phyloP scores from a whole-genome alignment of 2,329 filamentous ascomycete species.

The Penicillium sp. region DNA sequence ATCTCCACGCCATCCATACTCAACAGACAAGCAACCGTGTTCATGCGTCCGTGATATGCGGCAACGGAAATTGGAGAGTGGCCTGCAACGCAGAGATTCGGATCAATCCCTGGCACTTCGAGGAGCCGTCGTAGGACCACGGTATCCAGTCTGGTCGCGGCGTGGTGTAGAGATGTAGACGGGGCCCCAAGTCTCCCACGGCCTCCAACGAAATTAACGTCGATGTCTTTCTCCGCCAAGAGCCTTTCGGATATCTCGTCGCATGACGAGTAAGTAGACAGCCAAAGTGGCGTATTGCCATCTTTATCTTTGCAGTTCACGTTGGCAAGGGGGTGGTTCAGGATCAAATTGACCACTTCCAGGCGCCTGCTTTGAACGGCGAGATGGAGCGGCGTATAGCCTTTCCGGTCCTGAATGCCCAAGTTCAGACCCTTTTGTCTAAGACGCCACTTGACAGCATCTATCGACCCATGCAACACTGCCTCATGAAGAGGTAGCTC shows the following conservation, averaged over 20 bases:
- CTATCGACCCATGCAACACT: background rate
- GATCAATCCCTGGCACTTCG: background rate
- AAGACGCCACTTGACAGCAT: background rate
- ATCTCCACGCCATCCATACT: background rate
- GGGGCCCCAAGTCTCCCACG: background rate
- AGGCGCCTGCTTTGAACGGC: background rate
- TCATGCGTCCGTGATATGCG: background rate
- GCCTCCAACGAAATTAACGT: constrained; percentile 6
- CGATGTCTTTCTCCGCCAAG: background rate
- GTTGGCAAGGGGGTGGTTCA: background rate
- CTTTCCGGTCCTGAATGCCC: background rate
- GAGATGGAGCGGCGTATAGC: background rate
- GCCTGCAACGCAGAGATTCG: background rate
- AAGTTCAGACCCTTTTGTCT: background rate
- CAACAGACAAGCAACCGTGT: background rate
- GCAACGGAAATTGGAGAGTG: background rate
- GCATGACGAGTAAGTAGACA: background rate
- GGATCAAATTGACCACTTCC: background rate
- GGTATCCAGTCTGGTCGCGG: background rate
- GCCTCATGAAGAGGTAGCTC: constrained; percentile 2
- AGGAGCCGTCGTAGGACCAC: background rate
- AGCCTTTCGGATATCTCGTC: background rate
- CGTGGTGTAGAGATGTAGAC: constrained; percentile 6
- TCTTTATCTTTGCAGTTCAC: background rate
- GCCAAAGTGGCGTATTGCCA: constrained; percentile 10